Conservation (phyloP, 2,329 filamentous ascomycete genomes). For the Ophiostoma quercus region DNA sequence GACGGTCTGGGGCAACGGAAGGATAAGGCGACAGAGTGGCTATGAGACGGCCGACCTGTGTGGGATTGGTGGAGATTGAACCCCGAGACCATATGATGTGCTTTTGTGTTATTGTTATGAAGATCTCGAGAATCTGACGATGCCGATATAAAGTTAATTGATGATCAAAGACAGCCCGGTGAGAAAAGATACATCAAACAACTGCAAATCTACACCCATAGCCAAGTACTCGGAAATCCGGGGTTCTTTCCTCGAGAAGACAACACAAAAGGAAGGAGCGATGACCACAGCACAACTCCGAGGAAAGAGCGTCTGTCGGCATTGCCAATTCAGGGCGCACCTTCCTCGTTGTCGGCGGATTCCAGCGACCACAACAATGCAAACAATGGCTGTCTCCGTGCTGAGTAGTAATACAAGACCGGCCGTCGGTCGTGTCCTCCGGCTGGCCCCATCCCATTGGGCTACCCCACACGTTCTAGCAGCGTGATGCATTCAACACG, state of each 20-base stretch:
- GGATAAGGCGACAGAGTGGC: background rate
- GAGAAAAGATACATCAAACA: background rate
- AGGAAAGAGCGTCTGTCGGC: background rate
- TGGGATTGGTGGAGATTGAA: slow-evolving; percentile 3
- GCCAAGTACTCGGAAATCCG: background rate
- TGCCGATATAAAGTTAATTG: background rate
- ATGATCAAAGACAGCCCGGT: background rate
- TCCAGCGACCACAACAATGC: background rate
- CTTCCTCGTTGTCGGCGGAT: background rate
- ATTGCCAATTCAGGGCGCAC: background rate
- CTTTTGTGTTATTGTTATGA: background rate
- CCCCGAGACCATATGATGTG: background rate
- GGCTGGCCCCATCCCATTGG: background rate
- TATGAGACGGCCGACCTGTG: background rate
- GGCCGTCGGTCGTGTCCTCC: slow-evolving; percentile 6
- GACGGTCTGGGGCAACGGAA: slow-evolving; percentile 5
- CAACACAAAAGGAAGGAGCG: background rate
- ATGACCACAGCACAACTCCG: background rate
- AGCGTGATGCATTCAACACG: background rate
- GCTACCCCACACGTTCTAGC: background rate
- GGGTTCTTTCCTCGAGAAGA: background rate
- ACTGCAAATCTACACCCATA: background rate
- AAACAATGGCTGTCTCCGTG: background rate
- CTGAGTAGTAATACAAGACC: background rate
- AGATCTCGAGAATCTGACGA: background rate